phyloP scores from a whole-genome alignment of 225 moss, liverwort and hornwort genomes.

The Takakia lepidozioides region DNA sequence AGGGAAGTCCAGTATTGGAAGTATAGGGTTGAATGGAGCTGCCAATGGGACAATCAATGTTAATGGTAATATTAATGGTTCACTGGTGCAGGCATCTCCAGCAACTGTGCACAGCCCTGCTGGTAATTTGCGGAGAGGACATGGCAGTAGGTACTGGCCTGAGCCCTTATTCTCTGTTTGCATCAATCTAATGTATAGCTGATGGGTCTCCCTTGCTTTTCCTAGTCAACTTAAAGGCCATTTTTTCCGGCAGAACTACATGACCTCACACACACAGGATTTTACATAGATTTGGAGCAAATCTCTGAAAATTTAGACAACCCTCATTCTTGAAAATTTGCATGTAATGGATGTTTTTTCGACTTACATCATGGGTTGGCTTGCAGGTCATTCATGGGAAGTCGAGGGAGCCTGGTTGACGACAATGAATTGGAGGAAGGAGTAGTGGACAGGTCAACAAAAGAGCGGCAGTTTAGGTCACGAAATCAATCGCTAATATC shows the following conservation, averaged over 20 bases:
- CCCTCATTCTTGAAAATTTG: no score
- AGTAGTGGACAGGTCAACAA: constrained; percentile 36
- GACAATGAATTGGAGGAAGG: constrained; percentile 47
- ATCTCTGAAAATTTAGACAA: no score
- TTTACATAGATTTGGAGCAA: no score
- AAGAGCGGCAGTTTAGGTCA: constrained; percentile 37
- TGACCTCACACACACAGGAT: background rate
- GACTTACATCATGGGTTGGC: constrained; percentile 14
- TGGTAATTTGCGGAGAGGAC: constrained; percentile 56
- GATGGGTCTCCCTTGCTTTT: no score
- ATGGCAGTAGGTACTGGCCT: constrained; percentile 59
- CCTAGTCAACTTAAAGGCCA: no score
- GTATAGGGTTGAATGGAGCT: constrained; percentile 25
- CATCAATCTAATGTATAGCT: constrained; percentile 2
- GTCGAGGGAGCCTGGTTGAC: constrained; percentile 35
- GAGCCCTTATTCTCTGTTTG: constrained; percentile 2
- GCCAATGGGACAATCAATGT: constrained; percentile 47
- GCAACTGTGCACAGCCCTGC: constrained; percentile 23
- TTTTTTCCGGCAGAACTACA: background rate
- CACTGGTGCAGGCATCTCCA: constrained; percentile 24
- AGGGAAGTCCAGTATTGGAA: constrained; percentile 17
- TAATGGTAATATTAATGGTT: no score
- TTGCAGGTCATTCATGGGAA: constrained; percentile 35
- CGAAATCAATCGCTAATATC: constrained; percentile 74
- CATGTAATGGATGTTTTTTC: background rate